Conservation (phyloP, 768 basidiomycete genomes). For the Candolleomyces eurysporus region DNA sequence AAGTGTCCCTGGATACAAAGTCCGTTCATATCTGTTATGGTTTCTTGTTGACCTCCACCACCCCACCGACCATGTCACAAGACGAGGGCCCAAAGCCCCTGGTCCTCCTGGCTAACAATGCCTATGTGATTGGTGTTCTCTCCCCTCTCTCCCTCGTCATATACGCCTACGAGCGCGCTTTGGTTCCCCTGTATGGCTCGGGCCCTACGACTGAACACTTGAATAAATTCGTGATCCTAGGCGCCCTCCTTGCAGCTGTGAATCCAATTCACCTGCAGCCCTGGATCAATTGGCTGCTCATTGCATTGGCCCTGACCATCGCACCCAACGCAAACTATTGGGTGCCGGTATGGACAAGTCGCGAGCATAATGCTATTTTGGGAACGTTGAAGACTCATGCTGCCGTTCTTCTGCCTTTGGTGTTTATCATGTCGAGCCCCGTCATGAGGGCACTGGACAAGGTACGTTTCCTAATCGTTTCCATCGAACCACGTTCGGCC, state of each 20-base stretch:
- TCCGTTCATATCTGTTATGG: neutral
- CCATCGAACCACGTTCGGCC: neutral
- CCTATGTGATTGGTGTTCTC: conserved; percentile 7
- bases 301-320: conserved; percentile 39
- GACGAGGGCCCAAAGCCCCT: neutral
- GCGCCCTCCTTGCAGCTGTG: conserved; percentile 36
- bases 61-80: too few species aligned
- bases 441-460: conserved; percentile 27
- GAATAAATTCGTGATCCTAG: conserved; percentile 30
- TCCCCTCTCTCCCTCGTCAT: conserved; percentile 53
- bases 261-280: conserved; percentile 36
- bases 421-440: conserved; percentile 48
- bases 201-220: conserved; percentile 54
- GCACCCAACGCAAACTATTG: conserved; percentile 69
- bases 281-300: conserved; percentile 29
- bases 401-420: conserved; percentile 53
- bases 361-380: conserved; percentile 46
- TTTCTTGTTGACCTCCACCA: too few species aligned
- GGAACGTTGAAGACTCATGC: conserved; percentile 63
- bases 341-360: conserved; percentile 57
- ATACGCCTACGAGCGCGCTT: conserved; percentile 58
- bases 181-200: conserved; percentile 70
- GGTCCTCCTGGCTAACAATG: conserved; percentile 3
- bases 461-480: conserved; percentile 2
- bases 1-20: neutral